Conservation (phyloP, 331 rosid species). For the Rosa hybrid region DNA sequence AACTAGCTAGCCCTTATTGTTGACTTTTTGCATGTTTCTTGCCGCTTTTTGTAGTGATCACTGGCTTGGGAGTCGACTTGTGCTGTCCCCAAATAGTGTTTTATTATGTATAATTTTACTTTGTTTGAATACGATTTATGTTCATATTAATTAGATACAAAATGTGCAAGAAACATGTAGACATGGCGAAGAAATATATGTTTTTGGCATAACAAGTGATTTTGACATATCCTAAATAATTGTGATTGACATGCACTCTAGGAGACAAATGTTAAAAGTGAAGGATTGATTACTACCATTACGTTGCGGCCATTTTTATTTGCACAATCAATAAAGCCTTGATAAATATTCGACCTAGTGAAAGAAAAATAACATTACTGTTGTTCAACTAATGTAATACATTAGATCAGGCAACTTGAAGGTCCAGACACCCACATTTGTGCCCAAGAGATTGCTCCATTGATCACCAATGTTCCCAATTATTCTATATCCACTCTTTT, state of each 20-base stretch:
- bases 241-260: neutral
- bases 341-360: too few species aligned
- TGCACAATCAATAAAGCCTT: neutral
- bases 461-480: constrained; percentile 68
- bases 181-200: neutral
- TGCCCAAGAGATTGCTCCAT: constrained; percentile 68
- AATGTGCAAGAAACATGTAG: neutral
- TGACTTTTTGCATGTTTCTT: too few species aligned
- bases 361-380: neutral
- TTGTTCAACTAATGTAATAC: constrained; percentile 42
- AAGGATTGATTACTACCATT: neutral
- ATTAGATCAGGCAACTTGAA: constrained; percentile 71
- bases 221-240: neutral
- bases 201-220: neutral
- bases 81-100: too few species aligned
- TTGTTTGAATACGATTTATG: too few species aligned
- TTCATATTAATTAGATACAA: neutral
- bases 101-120: too few species aligned
- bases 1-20: too few species aligned
- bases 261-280: neutral
- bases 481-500: constrained; percentile 43
- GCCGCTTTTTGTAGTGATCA: too few species aligned
- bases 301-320: neutral
- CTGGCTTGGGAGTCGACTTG: too few species aligned
- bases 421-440: constrained; percentile 41